Evolutionary conservation across 192 early-diverging fungal genomes (phyloP).

Genomic region (Gryganskiella cystojenkinii): DNA sequence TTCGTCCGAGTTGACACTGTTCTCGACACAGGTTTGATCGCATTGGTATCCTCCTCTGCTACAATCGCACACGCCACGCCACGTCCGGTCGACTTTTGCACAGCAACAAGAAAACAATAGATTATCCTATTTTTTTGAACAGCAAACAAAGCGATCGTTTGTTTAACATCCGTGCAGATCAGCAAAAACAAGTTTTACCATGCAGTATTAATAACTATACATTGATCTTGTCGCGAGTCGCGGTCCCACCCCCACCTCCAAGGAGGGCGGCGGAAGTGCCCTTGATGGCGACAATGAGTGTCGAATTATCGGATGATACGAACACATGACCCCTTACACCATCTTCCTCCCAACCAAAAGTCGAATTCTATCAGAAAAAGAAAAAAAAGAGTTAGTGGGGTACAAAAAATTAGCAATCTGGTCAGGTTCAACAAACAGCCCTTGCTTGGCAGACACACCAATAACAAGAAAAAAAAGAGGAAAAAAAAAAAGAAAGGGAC

Average conservation of each 20-base stretch:
- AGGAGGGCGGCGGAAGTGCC: slow-evolving; percentile 81
- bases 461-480: too few species aligned
- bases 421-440: neutral
- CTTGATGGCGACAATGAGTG: slow-evolving; percentile 88
- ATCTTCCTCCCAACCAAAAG: slow-evolving; percentile 80
- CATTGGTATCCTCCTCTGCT: slow-evolving; percentile 68
- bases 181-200: slow-evolving; percentile 5
- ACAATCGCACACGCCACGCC: slow-evolving; percentile 91
- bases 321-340: slow-evolving; percentile 92
- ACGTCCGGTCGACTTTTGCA: slow-evolving; percentile 85
- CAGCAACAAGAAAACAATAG: slow-evolving; percentile 98
- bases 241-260: slow-evolving; percentile 73
- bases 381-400: neutral
- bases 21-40: slow-evolving; percentile 68
- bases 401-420: neutral
- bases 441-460: neutral
- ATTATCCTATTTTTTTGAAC: slow-evolving; percentile 92
- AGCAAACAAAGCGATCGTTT: too few species aligned
- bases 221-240: slow-evolving; percentile 78
- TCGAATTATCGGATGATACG: slow-evolving; percentile 68
- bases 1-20: slow-evolving; percentile 66
- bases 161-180: neutral
- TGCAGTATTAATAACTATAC: slow-evolving; percentile 32
- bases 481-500: neutral
- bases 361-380: slow-evolving; percentile 70